Conservation (phyloP, 2,329 filamentous ascomycete species). For the Neoarthrinium moseri region DNA sequence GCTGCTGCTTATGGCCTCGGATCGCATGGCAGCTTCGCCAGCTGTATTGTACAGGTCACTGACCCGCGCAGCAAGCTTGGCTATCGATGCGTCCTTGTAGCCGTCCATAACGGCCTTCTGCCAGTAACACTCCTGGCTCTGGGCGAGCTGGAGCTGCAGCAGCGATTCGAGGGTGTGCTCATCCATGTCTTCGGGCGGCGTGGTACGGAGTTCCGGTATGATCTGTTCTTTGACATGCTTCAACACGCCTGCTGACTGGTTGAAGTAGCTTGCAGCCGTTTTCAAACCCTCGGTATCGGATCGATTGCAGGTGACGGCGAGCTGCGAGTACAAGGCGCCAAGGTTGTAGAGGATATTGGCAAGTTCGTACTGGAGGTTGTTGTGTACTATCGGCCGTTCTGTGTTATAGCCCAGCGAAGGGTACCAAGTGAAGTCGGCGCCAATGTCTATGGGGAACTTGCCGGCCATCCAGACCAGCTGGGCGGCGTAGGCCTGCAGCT, state of each 20-base stretch:
- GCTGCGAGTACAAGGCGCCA: constrained; percentile 87
- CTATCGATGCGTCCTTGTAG: constrained; percentile 88
- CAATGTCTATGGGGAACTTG: constrained; percentile 96
- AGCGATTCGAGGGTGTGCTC: constrained; percentile 80
- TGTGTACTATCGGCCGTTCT: constrained; percentile 65
- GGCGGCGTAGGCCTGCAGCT: constrained; percentile 87
- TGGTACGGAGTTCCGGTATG: constrained; percentile 77
- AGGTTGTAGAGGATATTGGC: constrained; percentile 94
- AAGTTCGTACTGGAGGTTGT: constrained; percentile 77
- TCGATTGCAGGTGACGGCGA: constrained; percentile 78
- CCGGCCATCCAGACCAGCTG: constrained; percentile 91
- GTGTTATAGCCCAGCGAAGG: constrained; percentile 88
- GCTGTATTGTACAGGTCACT: constrained; percentile 87
- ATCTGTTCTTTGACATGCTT: constrained; percentile 73
- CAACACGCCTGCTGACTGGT: constrained; percentile 80
- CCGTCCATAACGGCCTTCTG: constrained; percentile 93
- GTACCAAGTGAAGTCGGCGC: constrained; percentile 96
- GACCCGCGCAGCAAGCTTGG: constrained; percentile 84
- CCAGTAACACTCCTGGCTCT: constrained; percentile 98
- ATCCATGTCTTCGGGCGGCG: constrained; percentile 95
- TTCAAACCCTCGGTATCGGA: constrained; percentile 81
- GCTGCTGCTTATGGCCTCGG: constrained; percentile 83
- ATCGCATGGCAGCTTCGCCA: constrained; percentile 83
- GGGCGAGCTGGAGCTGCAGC: constrained; percentile 80
- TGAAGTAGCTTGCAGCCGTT: constrained; percentile 85